Base-by-base conservation (phyloP, 257 asterid species). In the Nicotiana obtusifolia region DNA sequence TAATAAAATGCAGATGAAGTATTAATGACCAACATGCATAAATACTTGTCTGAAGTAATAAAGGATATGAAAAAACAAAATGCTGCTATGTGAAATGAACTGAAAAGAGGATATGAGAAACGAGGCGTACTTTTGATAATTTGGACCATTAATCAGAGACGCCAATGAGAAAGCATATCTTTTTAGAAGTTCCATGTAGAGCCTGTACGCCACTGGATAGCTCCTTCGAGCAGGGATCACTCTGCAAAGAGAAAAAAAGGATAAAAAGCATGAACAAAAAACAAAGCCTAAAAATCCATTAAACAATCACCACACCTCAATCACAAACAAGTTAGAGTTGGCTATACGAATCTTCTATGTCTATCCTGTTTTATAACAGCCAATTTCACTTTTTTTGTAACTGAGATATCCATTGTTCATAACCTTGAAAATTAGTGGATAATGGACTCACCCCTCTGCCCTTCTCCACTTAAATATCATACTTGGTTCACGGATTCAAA, bases 181-280 rank as follows among this genome's bases (percentile, higher is more conserved):
- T 83, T 87, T 95, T 28, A 95, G 81, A 77, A 95, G 91, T 91
- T 95, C 99, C 96, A 95, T 85, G 73, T 91, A 95, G 82, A 95
- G 89, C 87, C 99, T 91, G 81, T 92, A 95, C 1, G 97, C 97
- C 75, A 71, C 93, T 0, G 97, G 98, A 73, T 94, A 86, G 90
- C 83, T 86, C 87, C 91, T 90, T 65, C 99, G 91, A 41, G 68
- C 71, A 20, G 97, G 89, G 73, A 94, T 84, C 20, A 91, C 98
- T 90, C 98, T 95, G 93, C 41, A 84, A 64, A 26, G 62, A 56
- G 30, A 77, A 62, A 30, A 37, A 66, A 22, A 59, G 35, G 57
- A 33, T 15, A 33, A 41, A 14, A 24, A 68, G 61, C 15, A 41
- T 60, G 68, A 65, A 62, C 6, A 47, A 47, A 80, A 17, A 24